Base-by-base conservation (phyloP, 163 green algal genomes). In the Scenedesmus sp. region DNA sequence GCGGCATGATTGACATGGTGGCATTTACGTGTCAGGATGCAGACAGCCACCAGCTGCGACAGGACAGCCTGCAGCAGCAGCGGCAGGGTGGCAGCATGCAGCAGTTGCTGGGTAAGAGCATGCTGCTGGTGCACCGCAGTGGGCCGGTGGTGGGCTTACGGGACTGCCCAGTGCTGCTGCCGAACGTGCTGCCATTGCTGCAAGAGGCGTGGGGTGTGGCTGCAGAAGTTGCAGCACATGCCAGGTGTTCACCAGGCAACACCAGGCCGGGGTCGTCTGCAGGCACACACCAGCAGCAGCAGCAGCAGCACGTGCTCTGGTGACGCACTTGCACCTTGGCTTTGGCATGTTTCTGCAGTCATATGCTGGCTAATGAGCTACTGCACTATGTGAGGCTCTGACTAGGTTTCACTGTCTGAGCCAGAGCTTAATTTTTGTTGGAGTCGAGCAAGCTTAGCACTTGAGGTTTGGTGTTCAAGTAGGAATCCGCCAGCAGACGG, bases 1-100 rank as follows among this genome's bases (percentile, higher is more conserved):
- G 65, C 65, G 65, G 65, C 65, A 37, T 76, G 30, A 76, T 76
- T 30, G 65, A 76, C 65, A 76, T 76, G 65, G 65, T 76, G 65
- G 30, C 65, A 33, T 76, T 76, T 30, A 76, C 30, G 2, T 85
- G 79, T 15, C 37, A 85, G 49, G 3, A 59, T 9, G 56, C 20
- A 70, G 56, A 1, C 20, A 3, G 20, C 56, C 22, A 43, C 42
- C 46, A 68, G 7, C 24, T 33, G 79, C 43, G 20, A 20, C 42
- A 65, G n/a, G 35, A 76, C 65, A 76, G 30, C 65, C 37, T 40
- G 30, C 65, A n/a, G 22, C 79, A 37, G 79, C 81, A 86, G 81
- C 46, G 24, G 30, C 44, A 22, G 40, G 46, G 40, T 18, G 37
- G 44, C 30, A 16, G 43, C 24, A 20, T 61, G 22, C 65, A 76